Conservation (phyloP, 2,329 filamentous ascomycete genomes). For the Blastomyces emzantsi region DNA sequence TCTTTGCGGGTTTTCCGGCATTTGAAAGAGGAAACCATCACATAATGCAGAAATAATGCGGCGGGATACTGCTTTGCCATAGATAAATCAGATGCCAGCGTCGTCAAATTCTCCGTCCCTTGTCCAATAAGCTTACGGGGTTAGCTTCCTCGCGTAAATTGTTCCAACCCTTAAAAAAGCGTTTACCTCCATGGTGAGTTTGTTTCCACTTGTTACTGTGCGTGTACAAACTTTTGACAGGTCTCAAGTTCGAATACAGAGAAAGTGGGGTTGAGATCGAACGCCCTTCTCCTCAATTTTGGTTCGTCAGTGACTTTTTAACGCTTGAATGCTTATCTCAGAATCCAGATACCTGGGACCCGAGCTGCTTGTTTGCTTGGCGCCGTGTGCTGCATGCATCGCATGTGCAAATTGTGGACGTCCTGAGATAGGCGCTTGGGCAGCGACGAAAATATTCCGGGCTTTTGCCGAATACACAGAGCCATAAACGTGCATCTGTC, state of each 20-base stretch:
- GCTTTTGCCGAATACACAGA: background rate
- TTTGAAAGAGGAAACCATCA: background rate
- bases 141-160: background rate
- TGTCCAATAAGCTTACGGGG: background rate
- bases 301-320: conserved; percentile 1
- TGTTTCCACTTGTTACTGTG: background rate
- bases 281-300: background rate
- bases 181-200: background rate
- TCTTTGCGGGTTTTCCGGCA: background rate
- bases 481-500: background rate
- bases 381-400: background rate
- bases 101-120: background rate
- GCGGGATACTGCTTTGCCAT: background rate
- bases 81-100: background rate
- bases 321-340: background rate
- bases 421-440: background rate
- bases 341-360: background rate
- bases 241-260: background rate
- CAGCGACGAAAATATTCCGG: background rate
- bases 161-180: background rate
- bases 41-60: background rate
- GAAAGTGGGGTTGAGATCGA: background rate
- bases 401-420: background rate
- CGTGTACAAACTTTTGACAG: background rate
- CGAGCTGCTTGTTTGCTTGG: background rate